phyloP scores from a whole-genome alignment of 805 yeast genomes.

The Teunomyces stri region DNA sequence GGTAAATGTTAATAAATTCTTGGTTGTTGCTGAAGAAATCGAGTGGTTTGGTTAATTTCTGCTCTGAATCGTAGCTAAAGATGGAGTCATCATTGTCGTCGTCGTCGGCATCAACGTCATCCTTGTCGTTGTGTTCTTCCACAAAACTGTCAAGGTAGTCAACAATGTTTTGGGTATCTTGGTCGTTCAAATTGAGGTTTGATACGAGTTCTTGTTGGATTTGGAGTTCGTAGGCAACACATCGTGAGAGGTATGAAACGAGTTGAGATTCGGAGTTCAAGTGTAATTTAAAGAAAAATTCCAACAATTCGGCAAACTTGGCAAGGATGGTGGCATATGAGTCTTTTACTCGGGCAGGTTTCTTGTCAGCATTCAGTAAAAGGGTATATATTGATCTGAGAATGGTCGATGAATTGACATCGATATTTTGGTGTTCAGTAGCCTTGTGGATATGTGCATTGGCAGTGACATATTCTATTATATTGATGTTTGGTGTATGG shows the following conservation, averaged over 20 bases:
- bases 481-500: background rate
- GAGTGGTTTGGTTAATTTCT: conserved; percentile 7
- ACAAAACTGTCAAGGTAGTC: conserved; percentile 19
- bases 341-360: conserved; percentile 15
- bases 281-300: conserved; percentile 15
- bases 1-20: conserved; percentile 19
- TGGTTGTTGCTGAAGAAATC: conserved; percentile 16
- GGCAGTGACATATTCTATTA: conserved; percentile 3
- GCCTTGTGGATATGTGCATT: background rate
- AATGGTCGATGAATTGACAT: conserved; percentile 4
- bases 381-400: conserved; percentile 3
- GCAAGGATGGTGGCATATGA: conserved; percentile 15
- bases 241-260: conserved; percentile 15
- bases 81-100: conserved; percentile 13
- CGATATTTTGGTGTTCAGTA: background rate
- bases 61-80: conserved; percentile 16
- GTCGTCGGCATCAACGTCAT: conserved; percentile 5
- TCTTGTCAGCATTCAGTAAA: background rate
- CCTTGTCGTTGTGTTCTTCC: conserved; percentile 5
- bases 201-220: conserved; percentile 16
- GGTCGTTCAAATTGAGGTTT: conserved; percentile 12
- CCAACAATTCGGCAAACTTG: conserved; percentile 15
- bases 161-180: conserved; percentile 22
- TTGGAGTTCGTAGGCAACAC: conserved; percentile 18
- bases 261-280: conserved; percentile 16